Conservation (phyloP, 2,329 filamentous ascomycete species). For the Scorias spongiosa region DNA sequence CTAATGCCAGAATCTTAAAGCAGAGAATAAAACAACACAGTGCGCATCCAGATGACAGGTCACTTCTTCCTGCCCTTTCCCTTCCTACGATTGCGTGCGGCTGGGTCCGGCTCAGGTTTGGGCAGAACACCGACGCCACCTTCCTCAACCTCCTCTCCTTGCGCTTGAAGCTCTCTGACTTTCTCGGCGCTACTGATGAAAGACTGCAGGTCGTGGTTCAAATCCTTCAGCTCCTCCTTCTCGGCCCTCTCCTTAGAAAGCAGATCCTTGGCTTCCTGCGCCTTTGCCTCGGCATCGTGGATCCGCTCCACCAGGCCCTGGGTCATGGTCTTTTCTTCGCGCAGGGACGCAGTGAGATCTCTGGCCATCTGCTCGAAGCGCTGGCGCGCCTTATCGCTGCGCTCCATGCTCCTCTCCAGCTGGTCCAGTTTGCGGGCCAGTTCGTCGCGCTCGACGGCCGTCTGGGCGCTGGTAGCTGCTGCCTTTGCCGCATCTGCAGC, state of each 20-base stretch:
- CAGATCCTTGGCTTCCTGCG: slow-evolving; percentile 39
- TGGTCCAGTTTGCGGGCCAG: slow-evolving; percentile 43
- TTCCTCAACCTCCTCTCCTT: slow-evolving; percentile 58
- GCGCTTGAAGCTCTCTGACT: slow-evolving; percentile 45
- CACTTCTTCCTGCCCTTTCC: slow-evolving; percentile 30
- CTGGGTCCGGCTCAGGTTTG: not conserved
- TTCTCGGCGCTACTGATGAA: slow-evolving; percentile 77
- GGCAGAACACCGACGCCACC: slow-evolving; percentile 40
- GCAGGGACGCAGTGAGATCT: slow-evolving; percentile 56
- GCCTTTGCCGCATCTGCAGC: slow-evolving; percentile 30
- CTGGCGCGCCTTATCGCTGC: slow-evolving; percentile 51
- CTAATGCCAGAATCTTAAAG: no score
- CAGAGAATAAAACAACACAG: no score
- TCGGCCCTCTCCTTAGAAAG: slow-evolving; percentile 28
- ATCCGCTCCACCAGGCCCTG: slow-evolving; percentile 73
- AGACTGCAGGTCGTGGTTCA: slow-evolving; percentile 75
- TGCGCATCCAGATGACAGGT: not conserved
- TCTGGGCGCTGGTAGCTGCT: slow-evolving; percentile 32
- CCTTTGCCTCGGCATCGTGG: slow-evolving; percentile 46
- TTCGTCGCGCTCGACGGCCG: slow-evolving; percentile 40
- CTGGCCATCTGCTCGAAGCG: slow-evolving; percentile 65
- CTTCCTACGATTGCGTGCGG: slow-evolving; percentile 18
- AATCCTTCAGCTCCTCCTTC: slow-evolving; percentile 62
- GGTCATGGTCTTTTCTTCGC: slow-evolving; percentile 76
- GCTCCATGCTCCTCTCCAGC: slow-evolving; percentile 58